Conservation (phyloP, 2,329 filamentous ascomycete species). For the Acrocalymma vagum region DNA sequence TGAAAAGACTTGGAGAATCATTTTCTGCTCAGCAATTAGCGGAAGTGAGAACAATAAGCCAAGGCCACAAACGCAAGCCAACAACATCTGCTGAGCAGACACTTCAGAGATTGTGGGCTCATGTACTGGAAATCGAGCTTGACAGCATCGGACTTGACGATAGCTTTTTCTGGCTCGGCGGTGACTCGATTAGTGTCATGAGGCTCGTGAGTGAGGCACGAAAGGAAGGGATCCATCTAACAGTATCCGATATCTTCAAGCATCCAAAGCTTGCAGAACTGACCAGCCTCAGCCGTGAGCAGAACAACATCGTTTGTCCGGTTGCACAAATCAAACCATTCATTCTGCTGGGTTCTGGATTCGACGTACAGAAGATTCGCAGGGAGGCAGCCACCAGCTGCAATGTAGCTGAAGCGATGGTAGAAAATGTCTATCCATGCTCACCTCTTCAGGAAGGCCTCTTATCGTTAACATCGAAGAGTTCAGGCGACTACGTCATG, state of each 20-base stretch:
- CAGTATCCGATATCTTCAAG: slow-evolving; percentile 1
- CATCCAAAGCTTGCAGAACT: neutral
- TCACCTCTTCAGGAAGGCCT: slow-evolving; percentile 2
- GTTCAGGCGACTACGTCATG: slow-evolving; percentile 62
- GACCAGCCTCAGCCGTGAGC: no score
- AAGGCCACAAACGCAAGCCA: slow-evolving; percentile 1
- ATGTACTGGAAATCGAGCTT: neutral
- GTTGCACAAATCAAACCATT: no score
- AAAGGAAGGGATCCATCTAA: neutral
- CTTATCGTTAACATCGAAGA: no score
- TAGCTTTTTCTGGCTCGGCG: slow-evolving; percentile 1
- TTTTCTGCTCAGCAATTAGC: slow-evolving; percentile 9
- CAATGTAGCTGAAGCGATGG: no score
- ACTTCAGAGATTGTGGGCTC: neutral
- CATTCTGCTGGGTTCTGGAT: no score
- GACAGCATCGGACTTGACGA: neutral
- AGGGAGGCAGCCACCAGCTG: no score
- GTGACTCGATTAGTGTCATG: slow-evolving; percentile 6
- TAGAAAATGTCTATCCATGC: slow-evolving; percentile 2
- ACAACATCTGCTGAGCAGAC: neutral
- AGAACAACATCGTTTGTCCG: no score
- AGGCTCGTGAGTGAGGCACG: neutral
- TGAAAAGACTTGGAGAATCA: slow-evolving; percentile 2
- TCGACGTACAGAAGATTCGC: no score
- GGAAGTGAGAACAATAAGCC: neutral